Evolutionary conservation across 352 stramenopile species (phyloP), one percentile per base, ranked within the genome.

Genomic region (Phytophthora palmivora): DNA sequence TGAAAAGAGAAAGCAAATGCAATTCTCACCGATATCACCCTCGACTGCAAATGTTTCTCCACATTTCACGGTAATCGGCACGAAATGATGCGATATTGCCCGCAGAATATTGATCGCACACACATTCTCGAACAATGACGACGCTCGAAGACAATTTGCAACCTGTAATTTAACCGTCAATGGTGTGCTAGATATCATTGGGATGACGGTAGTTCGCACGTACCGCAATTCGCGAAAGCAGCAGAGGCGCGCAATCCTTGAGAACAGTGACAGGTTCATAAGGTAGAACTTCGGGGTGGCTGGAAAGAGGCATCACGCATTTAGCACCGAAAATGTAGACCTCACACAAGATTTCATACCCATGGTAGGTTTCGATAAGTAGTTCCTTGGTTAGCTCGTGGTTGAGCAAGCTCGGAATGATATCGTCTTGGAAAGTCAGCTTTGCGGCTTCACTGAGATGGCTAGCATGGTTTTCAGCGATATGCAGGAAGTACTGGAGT

Each of bases 401-500:
- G 9, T 65, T 63, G 19, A 93, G 70, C 33, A 95, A 63, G 32
- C 80, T 73, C 1, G 77, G 74, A 4, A 92, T 73, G 37, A 92
- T 79, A 22, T 80, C 63, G 34, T 76, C 47, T 18, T 88, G 63
- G 41, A 93, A 91, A 1, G 56, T 67, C 21, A 45, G 15, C 42
- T 80, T 82, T 7, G 73, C 70, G 14, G 42, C 38, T 6, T 78
- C 69, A 37, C 59, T 65, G 7, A 91, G 52, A 28, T 79, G 72
- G 5, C 70, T 44, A 2, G 63, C 52, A 47, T 92, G 81, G 41
- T 87, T 70, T 7, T 74, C 82, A 34, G 80, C 82, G 44, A 92
- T 88, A 34, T 94, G 85, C 4, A 95, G 67, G 50, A 91, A 95
- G 53, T 93, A 93, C 28, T 95, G 84, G 21, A 95, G 67, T 16